These are phyloP conservation scores for Vitis amurensis DNA, from an alignment of 164 flowering plant genomes.

Conservation along the genomic window DNA sequence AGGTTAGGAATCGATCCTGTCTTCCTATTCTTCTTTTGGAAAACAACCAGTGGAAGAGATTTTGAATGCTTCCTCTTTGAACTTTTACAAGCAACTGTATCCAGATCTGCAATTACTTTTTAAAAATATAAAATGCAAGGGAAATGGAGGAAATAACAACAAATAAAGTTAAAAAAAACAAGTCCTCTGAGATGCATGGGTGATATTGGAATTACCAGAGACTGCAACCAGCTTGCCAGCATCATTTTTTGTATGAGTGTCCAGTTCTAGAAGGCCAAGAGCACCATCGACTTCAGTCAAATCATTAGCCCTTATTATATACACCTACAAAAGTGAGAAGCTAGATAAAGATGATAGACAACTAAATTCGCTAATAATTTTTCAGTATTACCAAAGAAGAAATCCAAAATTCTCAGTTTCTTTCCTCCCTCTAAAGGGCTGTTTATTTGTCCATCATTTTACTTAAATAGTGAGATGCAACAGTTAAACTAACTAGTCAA, in stretches of 20 bases:
- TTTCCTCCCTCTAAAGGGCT: too few species aligned
- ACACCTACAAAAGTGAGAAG: constrained; percentile 30
- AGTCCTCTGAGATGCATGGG: neutral
- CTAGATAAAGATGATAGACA: too few species aligned
- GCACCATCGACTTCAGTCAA: constrained; percentile 50
- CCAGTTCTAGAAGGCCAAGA: constrained; percentile 40
- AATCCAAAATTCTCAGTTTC: too few species aligned
- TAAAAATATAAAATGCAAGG: neutral
- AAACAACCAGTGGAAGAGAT: constrained; percentile 20
- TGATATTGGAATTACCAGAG: constrained; percentile 1
- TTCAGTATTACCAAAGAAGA: too few species aligned
- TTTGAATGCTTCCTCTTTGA: constrained; percentile 24
- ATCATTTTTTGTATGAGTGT: constrained; percentile 15
- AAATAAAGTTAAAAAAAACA: neutral
- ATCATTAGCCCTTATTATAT: constrained; percentile 41
- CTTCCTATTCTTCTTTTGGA: constrained; percentile 12
- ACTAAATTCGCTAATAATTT: too few species aligned
- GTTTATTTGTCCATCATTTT: too few species aligned
- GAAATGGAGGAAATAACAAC: neutral
- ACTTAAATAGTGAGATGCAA: too few species aligned
- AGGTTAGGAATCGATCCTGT: constrained; percentile 2
- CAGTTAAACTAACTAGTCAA: too few species aligned
- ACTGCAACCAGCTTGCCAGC: constrained; percentile 28
- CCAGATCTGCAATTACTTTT: constrained; percentile 6
- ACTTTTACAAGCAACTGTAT: neutral